phyloP scores from a whole-genome alignment of 2,329 filamentous ascomycete genomes.

The Phaeosphaeriaceae sp. region DNA sequence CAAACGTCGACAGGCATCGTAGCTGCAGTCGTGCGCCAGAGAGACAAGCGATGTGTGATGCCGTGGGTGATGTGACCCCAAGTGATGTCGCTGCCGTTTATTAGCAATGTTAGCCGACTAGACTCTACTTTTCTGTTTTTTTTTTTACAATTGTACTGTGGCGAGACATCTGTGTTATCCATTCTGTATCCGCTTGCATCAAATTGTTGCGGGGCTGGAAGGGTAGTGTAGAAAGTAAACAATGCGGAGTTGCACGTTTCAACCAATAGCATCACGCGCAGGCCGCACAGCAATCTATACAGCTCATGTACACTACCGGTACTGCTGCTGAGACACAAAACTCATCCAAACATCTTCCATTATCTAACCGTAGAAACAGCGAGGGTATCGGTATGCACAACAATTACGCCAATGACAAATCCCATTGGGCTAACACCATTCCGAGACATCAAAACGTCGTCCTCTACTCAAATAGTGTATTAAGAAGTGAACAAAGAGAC shows the following conservation, averaged over 20 bases:
- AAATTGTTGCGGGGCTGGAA: constrained; percentile 8
- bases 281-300: background rate
- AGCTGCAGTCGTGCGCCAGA: constrained; percentile 48
- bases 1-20: constrained; percentile 45
- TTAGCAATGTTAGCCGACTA: constrained; percentile 6
- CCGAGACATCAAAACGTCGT: constrained; percentile 13
- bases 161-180: constrained; percentile 36
- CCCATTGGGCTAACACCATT: constrained; percentile 22
- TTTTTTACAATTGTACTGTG: constrained; percentile 39
- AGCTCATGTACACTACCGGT: too few relatives aligned
- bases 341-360: background rate
- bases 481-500: constrained; percentile 7
- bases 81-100: constrained; percentile 33
- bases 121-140: background rate
- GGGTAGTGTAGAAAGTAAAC: constrained; percentile 37
- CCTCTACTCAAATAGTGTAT: constrained; percentile 15
- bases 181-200: constrained; percentile 17
- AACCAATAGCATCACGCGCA: constrained; percentile 24
- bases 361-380: constrained; percentile 35
- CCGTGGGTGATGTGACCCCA: constrained; percentile 49
- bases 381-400: constrained; percentile 45
- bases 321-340: too few relatives aligned
- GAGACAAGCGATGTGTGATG: constrained; percentile 48
- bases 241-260: constrained; percentile 16
- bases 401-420: constrained; percentile 17